Evolutionary conservation across 441 rosid genomes (phyloP).

Genomic region (Geranium incanum): DNA sequence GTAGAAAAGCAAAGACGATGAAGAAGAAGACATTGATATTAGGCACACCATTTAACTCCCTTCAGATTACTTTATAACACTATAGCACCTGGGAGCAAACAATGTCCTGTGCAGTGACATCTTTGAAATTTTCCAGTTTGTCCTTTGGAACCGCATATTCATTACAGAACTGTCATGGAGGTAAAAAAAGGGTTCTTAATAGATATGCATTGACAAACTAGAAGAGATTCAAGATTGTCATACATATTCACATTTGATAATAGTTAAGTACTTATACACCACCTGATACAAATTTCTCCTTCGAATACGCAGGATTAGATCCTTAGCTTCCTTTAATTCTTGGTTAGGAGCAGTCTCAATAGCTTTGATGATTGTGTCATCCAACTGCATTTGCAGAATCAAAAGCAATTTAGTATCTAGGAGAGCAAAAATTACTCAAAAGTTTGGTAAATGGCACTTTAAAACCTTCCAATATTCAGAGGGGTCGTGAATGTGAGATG

Average conservation of each 20-base stretch:
- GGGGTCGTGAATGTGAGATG: conserved; percentile 61
- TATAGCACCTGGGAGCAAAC: conserved; percentile 73
- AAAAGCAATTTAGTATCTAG: not conserved
- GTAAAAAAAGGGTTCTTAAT: not conserved
- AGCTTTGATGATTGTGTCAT: conserved; percentile 71
- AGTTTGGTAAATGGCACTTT: not conserved
- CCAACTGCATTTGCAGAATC: conserved; percentile 45
- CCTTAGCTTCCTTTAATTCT: conserved; percentile 67
- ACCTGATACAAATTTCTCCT: conserved; percentile 85
- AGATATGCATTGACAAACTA: not conserved
- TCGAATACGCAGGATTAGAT: conserved; percentile 64
- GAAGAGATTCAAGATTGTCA: not conserved
- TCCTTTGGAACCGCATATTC: conserved; percentile 90
- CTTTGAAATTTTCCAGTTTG: conserved; percentile 63
- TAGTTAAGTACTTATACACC: not conserved
- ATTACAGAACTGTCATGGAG: conserved; percentile 69
- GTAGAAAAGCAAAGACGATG: conserved; percentile 15
- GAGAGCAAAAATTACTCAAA: not conserved
- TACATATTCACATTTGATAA: not conserved
- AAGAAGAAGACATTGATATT: not conserved
- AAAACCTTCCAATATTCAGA: conserved; percentile 81
- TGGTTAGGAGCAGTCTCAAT: conserved; percentile 69
- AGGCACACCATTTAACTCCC: not conserved
- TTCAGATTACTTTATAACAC: not conserved
- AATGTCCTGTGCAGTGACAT: conserved; percentile 75